Evolutionary conservation across 2,329 filamentous ascomycete species (phyloP), one percentile per base, ranked within the genome.

Genomic region (Lomentospora prolificans): DNA sequence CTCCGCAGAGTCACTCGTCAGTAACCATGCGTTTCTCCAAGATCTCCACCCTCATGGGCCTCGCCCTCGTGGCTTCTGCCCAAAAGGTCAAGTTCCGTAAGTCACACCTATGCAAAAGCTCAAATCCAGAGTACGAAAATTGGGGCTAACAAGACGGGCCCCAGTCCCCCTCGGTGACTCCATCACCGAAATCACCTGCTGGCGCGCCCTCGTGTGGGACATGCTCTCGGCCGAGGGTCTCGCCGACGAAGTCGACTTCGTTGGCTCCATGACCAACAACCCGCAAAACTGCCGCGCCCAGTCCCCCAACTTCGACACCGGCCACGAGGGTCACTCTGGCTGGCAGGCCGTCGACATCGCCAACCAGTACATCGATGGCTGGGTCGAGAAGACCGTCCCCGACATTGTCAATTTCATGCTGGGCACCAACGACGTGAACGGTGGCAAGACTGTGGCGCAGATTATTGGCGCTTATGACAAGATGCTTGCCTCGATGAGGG

Each of bases 371-470:
- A 63, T 74, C 5, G 62, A 63, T 2, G 64, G 63, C 28, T 75
- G 72, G 72, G 61, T 73, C 19, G 61, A 64, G 25, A 64, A 41
- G 51, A 66, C 67, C 0, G 65, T 64, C 8, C 67, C 72, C 14
- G 72, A 74, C 56, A 65, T 75, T 8, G 69, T 74, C 12, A 70
- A 69, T 63, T 73, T 73, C 61, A 73, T 73, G 70, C 65, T 75
- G 4, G 73, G 73, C 33, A 75, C 72, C 4, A 74, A 75, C 60
- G 72, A 75, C 58, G 66, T 75, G 3, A 60, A 61, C 12, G 57
- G 61, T 12, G 66, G 67, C 3, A 60, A 63, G 5, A 60, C 56
- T 27, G 62, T 66, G 0, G 59, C 63, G 52, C 65, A 70, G 39
- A 69, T 75, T 46, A 64, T 71, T 1, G 65, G 61, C 6, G 68